Base-by-base conservation (phyloP, 371 early-diverging fungal genomes). In the Neoconidiobolus thromboides region DNA sequence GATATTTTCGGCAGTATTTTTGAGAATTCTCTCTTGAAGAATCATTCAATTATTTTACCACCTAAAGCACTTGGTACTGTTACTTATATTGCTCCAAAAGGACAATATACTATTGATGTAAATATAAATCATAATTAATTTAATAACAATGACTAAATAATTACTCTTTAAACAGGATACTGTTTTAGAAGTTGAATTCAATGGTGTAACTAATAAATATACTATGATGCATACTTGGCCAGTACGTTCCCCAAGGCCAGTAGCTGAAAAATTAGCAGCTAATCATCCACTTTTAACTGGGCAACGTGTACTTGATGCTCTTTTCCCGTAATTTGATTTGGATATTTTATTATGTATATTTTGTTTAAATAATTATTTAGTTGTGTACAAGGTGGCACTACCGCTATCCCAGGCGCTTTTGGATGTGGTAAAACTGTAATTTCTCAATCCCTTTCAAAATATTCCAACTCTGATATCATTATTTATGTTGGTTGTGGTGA, bases 361-460 rank as follows among this genome's bases (percentile, higher is more conserved):
- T 50, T 42, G 37, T 53, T 64, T 47, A 26, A 50, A 38, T 48
- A 36, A n/a, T n/a, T 14, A 38, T 51, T 38, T 55, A 72, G 72
- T 0, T 98, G 99, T 78, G 99, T 99, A 3, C 98, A 98, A 76
- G 99, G 99, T 64, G 99, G 99, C 61, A 99, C 99, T 10, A 98
- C 98, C 3, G 99, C 99, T 44, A 97, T 99, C 77, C 99, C 99
- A 10, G 99, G 99, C 61, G 99, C 99, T 58, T 99, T 99, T 73
- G 99, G 99, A 46, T 99, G 99, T 75, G 99, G 99, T 58, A 99
- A 99, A 79, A 99, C 99, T 56, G 99, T 99, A 62, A 99, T 99
- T 74, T 99, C 99, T 2, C 99, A 99, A 74, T 90, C 98, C 1
- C 77, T 99, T 62, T 98, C 99, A 60, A 99, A 99, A 74, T 99